Conservation (phyloP, 2,329 filamentous ascomycete species). For the Neocatenulostroma microsporum region DNA sequence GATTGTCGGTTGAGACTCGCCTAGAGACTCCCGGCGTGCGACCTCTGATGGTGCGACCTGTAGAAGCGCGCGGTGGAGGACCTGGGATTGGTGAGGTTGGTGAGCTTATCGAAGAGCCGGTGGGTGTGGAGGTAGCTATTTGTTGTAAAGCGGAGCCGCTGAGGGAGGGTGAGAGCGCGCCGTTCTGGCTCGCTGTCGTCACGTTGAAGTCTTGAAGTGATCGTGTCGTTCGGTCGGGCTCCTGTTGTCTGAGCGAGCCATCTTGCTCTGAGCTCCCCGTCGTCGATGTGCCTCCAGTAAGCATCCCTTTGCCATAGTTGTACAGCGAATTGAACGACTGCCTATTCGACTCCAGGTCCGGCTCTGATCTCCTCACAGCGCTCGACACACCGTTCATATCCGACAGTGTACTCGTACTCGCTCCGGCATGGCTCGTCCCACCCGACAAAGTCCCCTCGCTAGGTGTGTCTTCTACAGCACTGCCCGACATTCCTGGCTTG, state of each 20-base stretch:
- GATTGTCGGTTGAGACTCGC: slow-evolving; percentile 72
- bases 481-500: not conserved
- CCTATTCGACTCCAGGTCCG: slow-evolving; percentile 49
- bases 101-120: slow-evolving; percentile 54
- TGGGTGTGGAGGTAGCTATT: slow-evolving; percentile 61
- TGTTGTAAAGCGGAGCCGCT: slow-evolving; percentile 33
- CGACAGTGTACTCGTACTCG: no score
- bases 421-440: no score
- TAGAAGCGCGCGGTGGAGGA: slow-evolving; percentile 12
- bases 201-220: slow-evolving; percentile 38
- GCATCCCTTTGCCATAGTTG: slow-evolving; percentile 49
- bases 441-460: no score
- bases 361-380: slow-evolving; percentile 18
- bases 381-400: no score
- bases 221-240: slow-evolving; percentile 30
- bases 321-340: slow-evolving; percentile 67
- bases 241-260: slow-evolving; percentile 23
- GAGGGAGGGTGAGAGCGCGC: slow-evolving; percentile 33
- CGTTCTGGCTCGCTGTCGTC: slow-evolving; percentile 39
- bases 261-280: slow-evolving; percentile 40
- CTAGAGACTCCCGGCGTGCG: slow-evolving; percentile 52
- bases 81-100: slow-evolving; percentile 29
- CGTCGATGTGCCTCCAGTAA: slow-evolving; percentile 37
- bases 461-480: not conserved
- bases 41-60: slow-evolving; percentile 31